Percentiles rank a stretch among this genome's conserved stretches.
phyloP scores from a whole-genome alignment of 2,329 filamentous ascomycete species.

The Fusarium sp. region DNA sequence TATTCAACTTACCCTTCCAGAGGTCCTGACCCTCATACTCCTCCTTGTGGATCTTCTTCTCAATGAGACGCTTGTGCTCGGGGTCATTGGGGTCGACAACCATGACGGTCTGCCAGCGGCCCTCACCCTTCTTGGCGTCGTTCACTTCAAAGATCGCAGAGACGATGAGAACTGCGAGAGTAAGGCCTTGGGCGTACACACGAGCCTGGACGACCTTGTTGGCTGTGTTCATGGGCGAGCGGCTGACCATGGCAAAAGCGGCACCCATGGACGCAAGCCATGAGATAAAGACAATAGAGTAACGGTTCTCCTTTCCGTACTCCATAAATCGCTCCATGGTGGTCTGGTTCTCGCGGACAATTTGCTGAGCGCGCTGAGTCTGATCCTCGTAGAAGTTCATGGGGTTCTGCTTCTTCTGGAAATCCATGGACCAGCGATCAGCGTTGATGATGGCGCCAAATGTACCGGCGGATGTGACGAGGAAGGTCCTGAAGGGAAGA shows the following conservation, averaged over 20 bases:
- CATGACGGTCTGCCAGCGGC: constrained; percentile 86
- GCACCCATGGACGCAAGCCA: constrained; percentile 86
- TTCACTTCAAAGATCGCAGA: constrained; percentile 82
- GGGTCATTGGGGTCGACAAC: constrained; percentile 84
- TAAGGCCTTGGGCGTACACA: constrained; percentile 92
- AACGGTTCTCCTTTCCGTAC: constrained; percentile 84
- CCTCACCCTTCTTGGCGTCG: constrained; percentile 80
- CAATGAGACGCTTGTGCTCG: constrained; percentile 82
- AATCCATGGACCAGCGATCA: constrained; percentile 74
- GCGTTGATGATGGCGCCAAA: constrained; percentile 90
- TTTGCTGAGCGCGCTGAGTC: constrained; percentile 65
- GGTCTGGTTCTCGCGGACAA: constrained; percentile 67
- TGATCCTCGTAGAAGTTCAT: constrained; percentile 73
- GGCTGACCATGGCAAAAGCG: constrained; percentile 79
- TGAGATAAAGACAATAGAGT: constrained; percentile 82
- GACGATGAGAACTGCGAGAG: constrained; percentile 83
- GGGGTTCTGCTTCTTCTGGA: constrained; percentile 76
- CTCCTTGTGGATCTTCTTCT: constrained; percentile 90
- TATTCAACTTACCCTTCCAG: constrained; percentile 78
- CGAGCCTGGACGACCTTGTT: constrained; percentile 96
- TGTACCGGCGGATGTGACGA: constrained; percentile 83
- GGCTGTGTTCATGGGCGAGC: constrained; percentile 76
- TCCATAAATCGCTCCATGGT: constrained; percentile 70
- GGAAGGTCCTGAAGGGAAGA: constrained; percentile 89
- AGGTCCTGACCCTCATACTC: constrained; percentile 89